Percentiles rank a stretch among this genome's conserved stretches.
Evolutionary conservation across 2,329 filamentous ascomycete species (phyloP).

Genomic region (Aspergillus unguis): DNA sequence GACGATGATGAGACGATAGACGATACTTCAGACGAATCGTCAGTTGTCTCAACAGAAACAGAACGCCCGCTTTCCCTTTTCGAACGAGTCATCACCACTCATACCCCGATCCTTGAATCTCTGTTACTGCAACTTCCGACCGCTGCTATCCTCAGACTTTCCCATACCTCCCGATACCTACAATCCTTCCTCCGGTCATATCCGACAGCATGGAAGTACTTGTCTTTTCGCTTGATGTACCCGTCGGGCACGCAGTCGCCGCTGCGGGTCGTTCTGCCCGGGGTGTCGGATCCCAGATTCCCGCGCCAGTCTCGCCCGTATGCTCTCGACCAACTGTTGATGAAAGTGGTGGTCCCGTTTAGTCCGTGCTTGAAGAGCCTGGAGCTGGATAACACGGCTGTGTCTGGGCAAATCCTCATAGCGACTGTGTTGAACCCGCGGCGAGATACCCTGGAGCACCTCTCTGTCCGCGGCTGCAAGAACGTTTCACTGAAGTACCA

Average conservation of each 20-base stretch:
- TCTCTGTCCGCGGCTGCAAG: conserved; percentile 61
- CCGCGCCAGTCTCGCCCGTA: conserved; percentile 55
- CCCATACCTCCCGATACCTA: conserved; percentile 56
- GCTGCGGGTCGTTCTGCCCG: conserved; percentile 33
- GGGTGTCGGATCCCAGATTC: conserved; percentile 29
- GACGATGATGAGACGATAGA: conserved; percentile 22
- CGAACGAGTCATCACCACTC: conserved; percentile 54
- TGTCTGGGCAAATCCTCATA: conserved; percentile 56
- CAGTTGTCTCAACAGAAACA: conserved; percentile 16
- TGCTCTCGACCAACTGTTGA: conserved; percentile 56
- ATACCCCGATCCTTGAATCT: conserved; percentile 58
- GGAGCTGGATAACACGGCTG: conserved; percentile 60
- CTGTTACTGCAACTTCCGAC: conserved; percentile 58
- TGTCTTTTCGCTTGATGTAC: conserved; percentile 55
- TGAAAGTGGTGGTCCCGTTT: conserved; percentile 55
- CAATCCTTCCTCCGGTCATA: conserved; percentile 54
- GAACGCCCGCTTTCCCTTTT: conserved; percentile 45
- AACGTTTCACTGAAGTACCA: conserved; percentile 64
- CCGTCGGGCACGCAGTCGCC: conserved; percentile 36
- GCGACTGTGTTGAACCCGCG: conserved; percentile 54
- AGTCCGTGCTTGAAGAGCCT: conserved; percentile 55
- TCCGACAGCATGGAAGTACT: conserved; percentile 59
- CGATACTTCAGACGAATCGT: conserved; percentile 22
- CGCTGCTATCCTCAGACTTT: conserved; percentile 54
- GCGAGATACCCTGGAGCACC: conserved; percentile 54